A percentile compares a stretch with the other conserved stretches of the same genome.
phyloP scores from a whole-genome alignment of 2,329 filamentous ascomycete species.

The Cercospora nicotianae region DNA sequence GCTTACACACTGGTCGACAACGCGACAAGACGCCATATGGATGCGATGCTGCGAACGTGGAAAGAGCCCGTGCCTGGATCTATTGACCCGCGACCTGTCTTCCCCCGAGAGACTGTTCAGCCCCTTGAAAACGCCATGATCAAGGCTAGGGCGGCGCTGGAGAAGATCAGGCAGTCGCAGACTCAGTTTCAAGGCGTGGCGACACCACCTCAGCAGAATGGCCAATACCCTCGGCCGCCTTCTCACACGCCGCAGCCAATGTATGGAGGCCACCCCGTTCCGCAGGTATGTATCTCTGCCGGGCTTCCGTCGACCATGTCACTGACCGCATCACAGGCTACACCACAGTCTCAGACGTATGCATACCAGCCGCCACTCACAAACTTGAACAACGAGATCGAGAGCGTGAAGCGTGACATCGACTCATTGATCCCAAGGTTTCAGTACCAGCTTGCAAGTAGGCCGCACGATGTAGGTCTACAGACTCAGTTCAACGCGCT shows the following conservation, averaged over 20 bases:
- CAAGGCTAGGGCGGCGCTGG: slow-evolving; percentile 68
- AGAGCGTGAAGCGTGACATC: slow-evolving; percentile 79
- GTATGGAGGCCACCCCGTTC: slow-evolving; percentile 37
- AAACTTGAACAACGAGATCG: slow-evolving; percentile 38
- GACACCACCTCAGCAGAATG: slow-evolving; percentile 63
- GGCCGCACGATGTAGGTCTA: slow-evolving; percentile 72
- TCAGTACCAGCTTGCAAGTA: slow-evolving; percentile 71
- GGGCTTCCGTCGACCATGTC: not conserved
- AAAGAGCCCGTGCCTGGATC: slow-evolving; percentile 95
- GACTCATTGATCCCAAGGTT: slow-evolving; percentile 72
- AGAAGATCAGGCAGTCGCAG: slow-evolving; percentile 55
- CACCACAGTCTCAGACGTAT: slow-evolving; percentile 27
- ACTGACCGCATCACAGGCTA: slow-evolving; percentile 25
- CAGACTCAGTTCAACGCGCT: slow-evolving; percentile 81
- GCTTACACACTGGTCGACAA: slow-evolving; percentile 87
- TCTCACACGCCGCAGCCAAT: slow-evolving; percentile 38
- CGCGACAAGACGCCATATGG: slow-evolving; percentile 82
- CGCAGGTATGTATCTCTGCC: slow-evolving; percentile 37
- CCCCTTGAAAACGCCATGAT: slow-evolving; percentile 93
- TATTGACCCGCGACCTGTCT: slow-evolving; percentile 88
- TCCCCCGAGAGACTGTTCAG: slow-evolving; percentile 79
- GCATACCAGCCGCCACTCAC: slow-evolving; percentile 23
- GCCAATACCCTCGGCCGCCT: slow-evolving; percentile 44
- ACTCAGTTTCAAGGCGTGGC: slow-evolving; percentile 69
- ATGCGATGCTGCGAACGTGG: slow-evolving; percentile 97